phyloP scores from a whole-genome alignment of 257 asterid genomes.

The Prunella vulgaris region DNA sequence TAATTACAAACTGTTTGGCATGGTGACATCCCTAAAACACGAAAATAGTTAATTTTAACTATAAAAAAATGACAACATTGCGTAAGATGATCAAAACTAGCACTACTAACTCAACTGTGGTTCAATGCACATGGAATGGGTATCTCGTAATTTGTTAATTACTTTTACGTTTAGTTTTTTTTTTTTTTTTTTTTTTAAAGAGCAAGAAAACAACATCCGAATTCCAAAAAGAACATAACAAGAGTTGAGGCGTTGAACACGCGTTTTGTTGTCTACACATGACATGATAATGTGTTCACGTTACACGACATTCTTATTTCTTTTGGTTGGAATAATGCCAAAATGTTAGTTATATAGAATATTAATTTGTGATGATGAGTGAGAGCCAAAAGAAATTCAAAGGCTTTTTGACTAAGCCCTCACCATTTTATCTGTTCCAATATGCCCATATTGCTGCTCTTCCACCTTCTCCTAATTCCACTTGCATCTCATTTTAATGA shows the following conservation, averaged over 20 bases:
- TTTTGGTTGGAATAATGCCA: background rate
- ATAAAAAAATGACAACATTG: too few species aligned
- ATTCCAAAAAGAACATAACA: background rate
- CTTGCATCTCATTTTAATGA: background rate
- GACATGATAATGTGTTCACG: slow-evolving; percentile 21
- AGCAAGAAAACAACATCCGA: background rate
- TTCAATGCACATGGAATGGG: background rate
- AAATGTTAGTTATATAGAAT: slow-evolving; percentile 9
- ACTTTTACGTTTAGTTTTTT: too few species aligned
- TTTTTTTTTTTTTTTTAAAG: too few species aligned
- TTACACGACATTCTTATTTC: slow-evolving; percentile 12
- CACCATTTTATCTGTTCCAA: background rate
- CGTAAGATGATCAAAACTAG: too few species aligned
- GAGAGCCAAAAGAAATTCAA: background rate
- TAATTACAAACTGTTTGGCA: too few species aligned
- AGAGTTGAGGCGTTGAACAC: slow-evolving; percentile 28
- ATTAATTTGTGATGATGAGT: background rate
- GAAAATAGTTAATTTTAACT: too few species aligned
- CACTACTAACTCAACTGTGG: too few species aligned
- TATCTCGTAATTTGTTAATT: background rate
- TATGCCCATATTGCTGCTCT: slow-evolving; percentile 2
- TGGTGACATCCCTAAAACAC: too few species aligned
- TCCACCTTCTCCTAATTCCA: slow-evolving; percentile 7
- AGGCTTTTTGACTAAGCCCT: slow-evolving; percentile 8
- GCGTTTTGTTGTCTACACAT: slow-evolving; percentile 21